A percentile compares a stretch with the other conserved stretches of the same genome.
Conservation (phyloP, 805 yeast genomes). For the Candida gorgasii region DNA sequence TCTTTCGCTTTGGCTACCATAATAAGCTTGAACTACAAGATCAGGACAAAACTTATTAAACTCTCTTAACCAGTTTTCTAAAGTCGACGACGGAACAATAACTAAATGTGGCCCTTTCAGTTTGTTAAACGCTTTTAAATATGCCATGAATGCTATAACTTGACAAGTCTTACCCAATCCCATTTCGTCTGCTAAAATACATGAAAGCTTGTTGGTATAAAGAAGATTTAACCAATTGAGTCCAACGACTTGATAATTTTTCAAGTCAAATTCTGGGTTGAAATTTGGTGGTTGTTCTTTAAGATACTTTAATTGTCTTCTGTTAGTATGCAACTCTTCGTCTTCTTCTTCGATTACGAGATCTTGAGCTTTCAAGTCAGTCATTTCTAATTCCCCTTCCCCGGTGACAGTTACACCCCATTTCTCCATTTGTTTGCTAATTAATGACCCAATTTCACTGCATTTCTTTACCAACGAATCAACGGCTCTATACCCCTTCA, state of each 20-base stretch:
- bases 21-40: conserved; percentile 84
- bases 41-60: conserved; percentile 85
- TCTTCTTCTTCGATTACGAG: conserved; percentile 29
- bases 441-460: conserved; percentile 69
- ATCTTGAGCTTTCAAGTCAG: conserved; percentile 36
- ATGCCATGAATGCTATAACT: conserved; percentile 88
- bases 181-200: conserved; percentile 98
- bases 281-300: conserved; percentile 71
- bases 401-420: conserved; percentile 90
- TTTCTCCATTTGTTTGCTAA: conserved; percentile 67
- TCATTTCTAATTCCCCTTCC: conserved; percentile 66
- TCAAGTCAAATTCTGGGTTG: conserved; percentile 64
- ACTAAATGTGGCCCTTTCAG: conserved; percentile 80
- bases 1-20: conserved; percentile 85
- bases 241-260: conserved; percentile 95
- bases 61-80: conserved; percentile 97
- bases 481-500: conserved; percentile 90
- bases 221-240: conserved; percentile 86
- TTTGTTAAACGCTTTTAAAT: conserved; percentile 65
- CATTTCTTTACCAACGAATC: conserved; percentile 88
- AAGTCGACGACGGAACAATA: conserved; percentile 94
- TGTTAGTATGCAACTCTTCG: conserved; percentile 30
- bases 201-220: conserved; percentile 76
- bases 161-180: conserved; percentile 97
- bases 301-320: conserved; percentile 46